These are phyloP conservation scores for Skeletonema grethae DNA, from an alignment of 108 stramenopile species.

Conservation along the genomic window DNA sequence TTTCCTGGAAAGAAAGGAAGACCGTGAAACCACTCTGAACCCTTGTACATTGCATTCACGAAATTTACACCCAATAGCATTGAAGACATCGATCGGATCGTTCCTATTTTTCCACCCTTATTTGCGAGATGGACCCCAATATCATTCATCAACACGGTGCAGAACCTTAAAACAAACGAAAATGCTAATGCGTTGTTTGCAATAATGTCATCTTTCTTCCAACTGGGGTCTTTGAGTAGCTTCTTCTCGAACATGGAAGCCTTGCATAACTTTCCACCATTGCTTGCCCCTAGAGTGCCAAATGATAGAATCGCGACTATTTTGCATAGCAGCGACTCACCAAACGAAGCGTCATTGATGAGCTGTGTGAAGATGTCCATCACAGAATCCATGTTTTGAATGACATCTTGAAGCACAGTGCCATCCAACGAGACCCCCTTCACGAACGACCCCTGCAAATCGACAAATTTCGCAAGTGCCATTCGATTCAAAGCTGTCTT, in stretches of 20 bases:
- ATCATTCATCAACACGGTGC: conserved; percentile 25
- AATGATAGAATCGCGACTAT: conserved; percentile 69
- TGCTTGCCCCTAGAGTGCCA: conserved; percentile 40
- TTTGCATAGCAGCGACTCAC: conserved; percentile 74
- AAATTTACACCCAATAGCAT: conserved; percentile 36
- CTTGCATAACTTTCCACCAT: conserved; percentile 17
- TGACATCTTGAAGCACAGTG: conserved; percentile 9
- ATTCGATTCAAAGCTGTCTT: conserved; percentile 52
- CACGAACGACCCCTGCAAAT: conserved; percentile 68
- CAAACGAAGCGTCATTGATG: conserved; percentile 47
- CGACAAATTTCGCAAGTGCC: conserved; percentile 66
- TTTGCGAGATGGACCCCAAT: conserved; percentile 1
- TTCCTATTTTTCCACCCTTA: conserved; percentile 7
- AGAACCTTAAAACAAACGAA: conserved; percentile 38
- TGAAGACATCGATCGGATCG: conserved; percentile 27
- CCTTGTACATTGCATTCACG: conserved; percentile 21
- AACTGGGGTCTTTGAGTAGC: conserved; percentile 2
- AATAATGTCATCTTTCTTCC: conserved; percentile 24
- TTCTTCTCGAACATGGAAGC: conserved; percentile 1
- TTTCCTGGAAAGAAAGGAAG: conserved; percentile 14
- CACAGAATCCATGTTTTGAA: conserved; percentile 42
- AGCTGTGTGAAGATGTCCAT: conserved; percentile 36
- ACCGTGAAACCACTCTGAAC: conserved; percentile 46
- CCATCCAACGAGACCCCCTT: conserved; percentile 26
- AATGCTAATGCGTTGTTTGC: conserved; percentile 41